These are phyloP conservation scores for Cryphonectria naterciae DNA, from an alignment of 2,329 filamentous ascomycete genomes.

Conservation along the genomic window DNA sequence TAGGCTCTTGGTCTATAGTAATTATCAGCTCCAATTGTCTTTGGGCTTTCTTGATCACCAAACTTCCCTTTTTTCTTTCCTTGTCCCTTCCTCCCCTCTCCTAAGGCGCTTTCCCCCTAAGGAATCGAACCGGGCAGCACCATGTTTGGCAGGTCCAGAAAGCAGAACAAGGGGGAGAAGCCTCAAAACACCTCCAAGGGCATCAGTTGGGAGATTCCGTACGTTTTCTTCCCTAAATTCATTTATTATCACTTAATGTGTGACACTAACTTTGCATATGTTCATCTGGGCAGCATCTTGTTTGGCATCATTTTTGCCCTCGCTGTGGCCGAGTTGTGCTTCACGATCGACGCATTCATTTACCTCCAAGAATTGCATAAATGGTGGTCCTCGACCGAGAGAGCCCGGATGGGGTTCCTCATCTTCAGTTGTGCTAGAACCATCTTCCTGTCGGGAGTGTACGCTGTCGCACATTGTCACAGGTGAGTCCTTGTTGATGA, in stretches of 20 bases:
- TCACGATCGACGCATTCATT: conserved; percentile 22
- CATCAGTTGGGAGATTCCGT: conserved; percentile 21
- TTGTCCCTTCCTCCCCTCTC: neutral
- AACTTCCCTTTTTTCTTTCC: too few relatives aligned
- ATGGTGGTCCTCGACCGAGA: conserved; percentile 23
- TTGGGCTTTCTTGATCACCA: neutral
- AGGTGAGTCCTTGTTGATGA: neutral
- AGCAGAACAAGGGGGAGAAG: conserved; percentile 20
- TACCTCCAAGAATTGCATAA: conserved; percentile 22
- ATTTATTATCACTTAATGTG: too few relatives aligned
- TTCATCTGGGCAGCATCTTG: conserved; percentile 16
- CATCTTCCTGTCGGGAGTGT: conserved; percentile 18
- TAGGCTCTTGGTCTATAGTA: neutral
- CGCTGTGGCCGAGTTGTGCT: conserved; percentile 20
- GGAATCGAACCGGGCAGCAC: neutral
- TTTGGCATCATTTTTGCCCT: conserved; percentile 24
- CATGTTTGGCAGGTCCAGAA: conserved; percentile 18
- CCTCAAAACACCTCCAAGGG: conserved; percentile 16
- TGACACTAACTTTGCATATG: neutral
- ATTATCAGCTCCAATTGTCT: neutral
- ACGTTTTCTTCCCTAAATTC: neutral
- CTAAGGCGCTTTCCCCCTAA: neutral
- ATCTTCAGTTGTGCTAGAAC: conserved; percentile 24
- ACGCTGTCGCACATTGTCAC: conserved; percentile 11
- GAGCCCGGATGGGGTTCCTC: conserved; percentile 23